These are phyloP conservation scores for Austroboletus eburneus DNA, from an alignment of 768 basidiomycete species.

Conservation along the genomic window DNA sequence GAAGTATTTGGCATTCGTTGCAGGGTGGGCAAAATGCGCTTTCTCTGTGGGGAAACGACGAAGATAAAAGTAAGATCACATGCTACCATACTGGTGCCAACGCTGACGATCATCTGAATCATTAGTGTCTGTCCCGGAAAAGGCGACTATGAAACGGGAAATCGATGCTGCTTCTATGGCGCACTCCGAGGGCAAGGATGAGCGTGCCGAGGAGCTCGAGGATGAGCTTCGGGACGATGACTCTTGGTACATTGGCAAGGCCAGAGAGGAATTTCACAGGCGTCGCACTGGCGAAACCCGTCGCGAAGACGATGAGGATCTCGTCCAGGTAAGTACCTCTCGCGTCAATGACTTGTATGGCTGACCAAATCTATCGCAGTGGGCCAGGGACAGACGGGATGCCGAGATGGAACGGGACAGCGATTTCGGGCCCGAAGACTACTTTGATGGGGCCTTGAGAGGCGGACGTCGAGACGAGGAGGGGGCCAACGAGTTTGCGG, in stretches of 20 bases:
- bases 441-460: constrained; percentile 65
- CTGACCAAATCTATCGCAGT: constrained; percentile 40
- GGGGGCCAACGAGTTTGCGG: constrained; percentile 66
- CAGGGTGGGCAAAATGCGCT: constrained; percentile 67
- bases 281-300: constrained; percentile 43
- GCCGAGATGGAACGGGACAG: constrained; percentile 69
- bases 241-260: constrained; percentile 80
- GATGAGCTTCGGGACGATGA: constrained; percentile 45
- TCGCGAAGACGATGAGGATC: constrained; percentile 60
- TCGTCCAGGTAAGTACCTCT: constrained; percentile 51
- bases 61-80: constrained; percentile 34
- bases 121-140: constrained; percentile 25
- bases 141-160: constrained; percentile 18
- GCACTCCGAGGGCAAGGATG: constrained; percentile 3
- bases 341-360: neutral
- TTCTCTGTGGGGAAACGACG: constrained; percentile 60
- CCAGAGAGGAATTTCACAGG: constrained; percentile 70
- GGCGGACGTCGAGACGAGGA: constrained; percentile 58
- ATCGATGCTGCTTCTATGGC: constrained; percentile 18
- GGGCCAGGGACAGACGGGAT: constrained; percentile 71
- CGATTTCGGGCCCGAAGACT: constrained; percentile 80
- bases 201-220: constrained; percentile 21
- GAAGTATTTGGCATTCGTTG: constrained; percentile 80
- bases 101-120: constrained; percentile 11
- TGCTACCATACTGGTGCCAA: neutral